Evolutionary conservation across 73 alveolate species (phyloP), one percentile per base, ranked within the genome.

Genomic region (Paraurostyla sp.): DNA sequence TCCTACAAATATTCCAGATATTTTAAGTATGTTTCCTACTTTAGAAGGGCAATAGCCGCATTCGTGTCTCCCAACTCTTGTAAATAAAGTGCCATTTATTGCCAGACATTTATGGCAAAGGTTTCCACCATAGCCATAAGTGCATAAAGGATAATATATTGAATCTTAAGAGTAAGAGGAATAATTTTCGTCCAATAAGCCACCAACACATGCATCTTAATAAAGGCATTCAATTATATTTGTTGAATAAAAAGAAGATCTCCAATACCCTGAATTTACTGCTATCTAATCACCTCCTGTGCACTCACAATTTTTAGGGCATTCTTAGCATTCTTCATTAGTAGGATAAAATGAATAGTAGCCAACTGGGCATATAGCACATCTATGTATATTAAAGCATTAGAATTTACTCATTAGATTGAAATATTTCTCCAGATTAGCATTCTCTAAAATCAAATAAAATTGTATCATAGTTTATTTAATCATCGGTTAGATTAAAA

Each of bases 241-340:
- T 0, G 36, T 46, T 13, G 87, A 51, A 50, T 58, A 18, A 0
- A 71, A 59, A 0, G 68, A n/a, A 0, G 36, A 4, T 36, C 76
- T 83, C 87, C 92, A 83, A 35, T 41, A 69, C 27, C 92, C 92
- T 7, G 76, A 32, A 16, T 49, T 33, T 0, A 75, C 51, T 0
- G 11, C 20, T 0, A 83, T 38, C 22, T 33, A 11, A 38, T 32
- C 4, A 0, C 87, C 87, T 49, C 92, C 92, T 9, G 50, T 42
- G 43, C 92, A 83, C 11, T 75, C 87, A n/a, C 58, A 73, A 43
- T 49, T 22, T 13, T 41, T 9, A 9, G 59, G 84, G 25, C 84
- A 69, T 22, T 69, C 33, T 41, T 38, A 69, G 62, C 84, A 69
- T 16, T n/a, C 2, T 33, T 35, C 6, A 7, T 59, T 35, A 38